Evolutionary conservation across 768 basidiomycete species (phyloP).

Genomic region (Tremella yokohamensis): DNA sequence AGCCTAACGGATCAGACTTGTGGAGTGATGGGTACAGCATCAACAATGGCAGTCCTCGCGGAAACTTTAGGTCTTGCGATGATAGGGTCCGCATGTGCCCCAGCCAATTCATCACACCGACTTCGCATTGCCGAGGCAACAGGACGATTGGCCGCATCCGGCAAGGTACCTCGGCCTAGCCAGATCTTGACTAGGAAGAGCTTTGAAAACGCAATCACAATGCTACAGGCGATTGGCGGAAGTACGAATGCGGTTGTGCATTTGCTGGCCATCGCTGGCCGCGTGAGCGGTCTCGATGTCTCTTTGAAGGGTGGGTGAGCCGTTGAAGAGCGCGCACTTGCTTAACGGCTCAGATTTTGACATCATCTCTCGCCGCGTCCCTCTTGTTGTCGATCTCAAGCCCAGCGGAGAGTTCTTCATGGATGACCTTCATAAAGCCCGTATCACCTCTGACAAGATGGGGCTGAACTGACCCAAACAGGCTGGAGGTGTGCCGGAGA

Average conservation of each 20-base stretch:
- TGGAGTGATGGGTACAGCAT: conserved; percentile 42
- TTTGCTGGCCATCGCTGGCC: conserved; percentile 19
- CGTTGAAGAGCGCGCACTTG: neutral
- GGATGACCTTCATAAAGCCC: conserved; percentile 90
- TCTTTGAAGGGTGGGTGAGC: conserved; percentile 59
- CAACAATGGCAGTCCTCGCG: conserved; percentile 43
- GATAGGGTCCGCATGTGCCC: conserved; percentile 35
- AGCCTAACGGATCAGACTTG: conserved; percentile 25
- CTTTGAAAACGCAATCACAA: conserved; percentile 94
- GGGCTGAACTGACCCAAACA: neutral
- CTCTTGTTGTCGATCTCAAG: conserved; percentile 94
- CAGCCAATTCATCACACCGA: conserved; percentile 34
- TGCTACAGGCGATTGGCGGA: conserved; percentile 70
- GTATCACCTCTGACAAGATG: conserved; percentile 56
- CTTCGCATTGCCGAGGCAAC: conserved; percentile 33
- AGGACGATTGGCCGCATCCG: conserved; percentile 24
- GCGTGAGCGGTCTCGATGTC: conserved; percentile 64
- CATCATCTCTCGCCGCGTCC: conserved; percentile 76
- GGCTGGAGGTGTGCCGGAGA: conserved; percentile 11
- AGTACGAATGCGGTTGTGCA: conserved; percentile 26
- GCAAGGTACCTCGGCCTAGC: conserved; percentile 56
- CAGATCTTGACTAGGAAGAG: conserved; percentile 93
- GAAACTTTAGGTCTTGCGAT: conserved; percentile 41
- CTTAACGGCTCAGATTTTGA: conserved; percentile 65
- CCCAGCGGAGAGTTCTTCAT: conserved; percentile 96